Evolutionary conservation across 306 rosid species (phyloP), one percentile per base, ranked within the genome.

Genomic region (Canavalia gladiata): DNA sequence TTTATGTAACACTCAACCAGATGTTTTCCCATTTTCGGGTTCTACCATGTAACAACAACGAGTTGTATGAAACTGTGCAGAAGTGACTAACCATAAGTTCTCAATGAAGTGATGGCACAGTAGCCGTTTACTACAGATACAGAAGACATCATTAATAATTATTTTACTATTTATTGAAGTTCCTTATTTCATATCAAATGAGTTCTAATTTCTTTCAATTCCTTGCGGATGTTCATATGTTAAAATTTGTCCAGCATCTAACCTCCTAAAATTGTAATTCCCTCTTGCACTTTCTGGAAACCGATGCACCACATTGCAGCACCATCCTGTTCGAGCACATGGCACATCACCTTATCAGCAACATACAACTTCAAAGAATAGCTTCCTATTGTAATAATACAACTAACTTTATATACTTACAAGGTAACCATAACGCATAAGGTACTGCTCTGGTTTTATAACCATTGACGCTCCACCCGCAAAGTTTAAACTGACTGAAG

Each of bases 241-340:
- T 49, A 25, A 69, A 75, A 70, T 80, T 47, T 62, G 31, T 76
- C 69, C 45, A 75, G 68, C 42, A 72, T 42, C 89, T 79, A 50
- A 95, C 97, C 99, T 93, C 99, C 99, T 90, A 95, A 89, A 72
- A 95, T 92, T 18, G 95, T 84, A 33, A 86, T 79, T 64, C 95
- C 99, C 76, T 90, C 94, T 82, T 87, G 95, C 58, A 75, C 84
- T 81, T 87, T 95, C 90, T 87, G 91, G 87, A 95, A 90, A 68
- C 99, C 97, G 3, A 93, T 83, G 84, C 99, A 95, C 99, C 95
- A 93, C 90, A 84, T 54, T 70, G 92, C 78, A 71, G 91, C 94
- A 75, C 90, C 90, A 42, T 85, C 95, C 97, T 95, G 83, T 80
- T 74, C 59, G 47, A 79, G 84, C 34, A 68, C 49, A 74, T 10